These are phyloP conservation scores for Cyamopsis tetragonoloba DNA, from an alignment of 306 rosid species.

Conservation along the genomic window DNA sequence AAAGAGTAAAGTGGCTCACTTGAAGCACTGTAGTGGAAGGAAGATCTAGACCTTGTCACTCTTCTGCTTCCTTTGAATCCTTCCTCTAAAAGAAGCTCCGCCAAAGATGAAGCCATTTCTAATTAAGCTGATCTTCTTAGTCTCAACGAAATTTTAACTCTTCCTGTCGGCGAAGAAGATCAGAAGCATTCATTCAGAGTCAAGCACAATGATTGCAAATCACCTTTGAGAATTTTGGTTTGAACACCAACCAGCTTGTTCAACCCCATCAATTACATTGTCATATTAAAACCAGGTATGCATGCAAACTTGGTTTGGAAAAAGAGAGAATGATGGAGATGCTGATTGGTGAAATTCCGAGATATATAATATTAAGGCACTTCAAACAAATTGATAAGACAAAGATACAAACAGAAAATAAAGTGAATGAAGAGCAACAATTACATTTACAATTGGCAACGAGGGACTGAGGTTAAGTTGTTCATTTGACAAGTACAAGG, in stretches of 20 bases:
- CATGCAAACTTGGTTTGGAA: constrained; percentile 13
- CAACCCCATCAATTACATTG: neutral
- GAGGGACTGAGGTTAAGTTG: constrained; percentile 19
- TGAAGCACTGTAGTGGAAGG: constrained; percentile 38
- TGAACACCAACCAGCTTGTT: neutral
- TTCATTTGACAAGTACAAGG: constrained; percentile 30
- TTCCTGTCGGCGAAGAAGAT: neutral
- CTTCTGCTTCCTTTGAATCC: constrained; percentile 66
- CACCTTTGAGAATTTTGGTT: neutral
- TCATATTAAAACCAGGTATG: neutral
- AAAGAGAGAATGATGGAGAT: constrained; percentile 32
- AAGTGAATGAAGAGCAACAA: constrained; percentile 13
- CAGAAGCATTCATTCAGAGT: neutral
- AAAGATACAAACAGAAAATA: constrained; percentile 17
- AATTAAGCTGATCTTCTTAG: too few relatives aligned
- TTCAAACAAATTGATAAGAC: constrained; percentile 2
- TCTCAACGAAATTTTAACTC: neutral
- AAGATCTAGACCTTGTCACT: constrained; percentile 44
- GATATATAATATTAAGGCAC: constrained; percentile 25
- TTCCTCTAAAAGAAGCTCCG: constrained; percentile 73
- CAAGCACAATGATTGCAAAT: too few relatives aligned
- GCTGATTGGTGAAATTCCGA: constrained; percentile 39
- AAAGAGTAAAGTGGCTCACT: constrained; percentile 29
- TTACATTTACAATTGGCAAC: constrained; percentile 60
- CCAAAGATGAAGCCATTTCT: constrained; percentile 78